These are phyloP conservation scores for Fusarium aywerte DNA, from an alignment of 2,329 filamentous ascomycete genomes.

Conservation along the genomic window DNA sequence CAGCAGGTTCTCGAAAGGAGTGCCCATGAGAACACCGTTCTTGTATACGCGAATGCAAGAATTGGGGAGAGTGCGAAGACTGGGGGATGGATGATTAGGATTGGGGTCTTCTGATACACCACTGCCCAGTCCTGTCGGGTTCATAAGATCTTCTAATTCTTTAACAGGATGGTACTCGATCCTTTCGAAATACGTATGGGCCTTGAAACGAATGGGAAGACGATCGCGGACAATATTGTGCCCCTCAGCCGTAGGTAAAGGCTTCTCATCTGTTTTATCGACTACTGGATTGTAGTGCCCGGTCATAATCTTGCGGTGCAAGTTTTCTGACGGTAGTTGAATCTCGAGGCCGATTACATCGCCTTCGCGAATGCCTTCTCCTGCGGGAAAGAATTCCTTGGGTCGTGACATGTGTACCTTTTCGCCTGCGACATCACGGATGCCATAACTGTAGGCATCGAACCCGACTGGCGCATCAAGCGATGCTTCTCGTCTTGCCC, in stretches of 20 bases:
- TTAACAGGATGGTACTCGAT: conserved; percentile 90
- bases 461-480: conserved; percentile 87
- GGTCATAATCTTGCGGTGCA: conserved; percentile 89
- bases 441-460: conserved; percentile 92
- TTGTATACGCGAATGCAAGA: conserved; percentile 92
- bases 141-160: conserved; percentile 86
- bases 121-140: conserved; percentile 61
- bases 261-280: conserved; percentile 71
- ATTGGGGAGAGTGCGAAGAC: conserved; percentile 86
- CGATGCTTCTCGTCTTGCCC: conserved; percentile 82
- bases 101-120: conserved; percentile 69
- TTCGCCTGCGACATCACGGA: conserved; percentile 89
- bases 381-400: conserved; percentile 85
- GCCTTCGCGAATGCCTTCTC: conserved; percentile 84
- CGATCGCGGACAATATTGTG: conserved; percentile 93
- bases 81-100: conserved; percentile 76
- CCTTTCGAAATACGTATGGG: conserved; percentile 92
- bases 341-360: conserved; percentile 96
- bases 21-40: conserved; percentile 87
- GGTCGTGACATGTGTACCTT: conserved; percentile 93
- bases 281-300: conserved; percentile 89
- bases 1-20: conserved; percentile 86
- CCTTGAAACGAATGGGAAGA: conserved; percentile 93
- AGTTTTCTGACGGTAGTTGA: conserved; percentile 82
- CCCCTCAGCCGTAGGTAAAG: conserved; percentile 64